Evolutionary conservation across 768 basidiomycete species (phyloP).

Genomic region (Panus rudis): DNA sequence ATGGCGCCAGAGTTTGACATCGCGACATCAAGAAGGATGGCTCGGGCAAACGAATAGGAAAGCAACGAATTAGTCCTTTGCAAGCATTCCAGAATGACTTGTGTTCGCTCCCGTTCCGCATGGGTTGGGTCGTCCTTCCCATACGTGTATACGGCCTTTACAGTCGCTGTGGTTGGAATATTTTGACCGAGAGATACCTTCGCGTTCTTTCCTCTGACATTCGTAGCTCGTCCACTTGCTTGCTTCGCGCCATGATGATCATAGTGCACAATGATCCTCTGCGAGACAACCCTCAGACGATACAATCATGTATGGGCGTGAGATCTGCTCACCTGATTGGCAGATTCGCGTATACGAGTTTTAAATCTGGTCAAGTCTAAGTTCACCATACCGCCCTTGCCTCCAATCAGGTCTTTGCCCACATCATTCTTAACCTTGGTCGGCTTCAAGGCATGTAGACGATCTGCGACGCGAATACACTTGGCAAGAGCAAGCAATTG

Average conservation of each 20-base stretch:
- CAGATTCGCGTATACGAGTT: constrained; percentile 34
- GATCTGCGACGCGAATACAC: constrained; percentile 36
- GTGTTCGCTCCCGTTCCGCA: constrained; percentile 14
- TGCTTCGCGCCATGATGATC: not conserved
- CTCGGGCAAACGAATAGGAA: not conserved
- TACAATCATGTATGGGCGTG: not conserved
- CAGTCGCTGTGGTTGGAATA: not conserved
- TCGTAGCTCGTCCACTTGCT: constrained; percentile 16
- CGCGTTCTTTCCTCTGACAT: constrained; percentile 32
- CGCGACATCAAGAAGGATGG: not conserved
- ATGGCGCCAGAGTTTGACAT: constrained; percentile 13
- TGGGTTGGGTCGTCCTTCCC: constrained; percentile 13
- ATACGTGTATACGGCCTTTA: constrained; percentile 9
- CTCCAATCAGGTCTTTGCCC: constrained; percentile 15
- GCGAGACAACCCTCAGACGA: constrained; percentile 8
- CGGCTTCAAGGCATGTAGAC: constrained; percentile 44
- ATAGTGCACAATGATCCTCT: constrained; percentile 13
- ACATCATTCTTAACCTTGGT: constrained; percentile 36
- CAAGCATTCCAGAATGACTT: constrained; percentile 18
- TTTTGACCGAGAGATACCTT: constrained; percentile 20
- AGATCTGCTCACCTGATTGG: constrained; percentile 29
- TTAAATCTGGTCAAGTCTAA: constrained; percentile 36
- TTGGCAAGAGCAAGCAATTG: constrained; percentile 39
- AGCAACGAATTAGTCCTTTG: constrained; percentile 6
- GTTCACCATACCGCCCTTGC: constrained; percentile 25